These are phyloP conservation scores for Tagetes erecta DNA, from an alignment of 129 eudicot species.

Conservation along the genomic window DNA sequence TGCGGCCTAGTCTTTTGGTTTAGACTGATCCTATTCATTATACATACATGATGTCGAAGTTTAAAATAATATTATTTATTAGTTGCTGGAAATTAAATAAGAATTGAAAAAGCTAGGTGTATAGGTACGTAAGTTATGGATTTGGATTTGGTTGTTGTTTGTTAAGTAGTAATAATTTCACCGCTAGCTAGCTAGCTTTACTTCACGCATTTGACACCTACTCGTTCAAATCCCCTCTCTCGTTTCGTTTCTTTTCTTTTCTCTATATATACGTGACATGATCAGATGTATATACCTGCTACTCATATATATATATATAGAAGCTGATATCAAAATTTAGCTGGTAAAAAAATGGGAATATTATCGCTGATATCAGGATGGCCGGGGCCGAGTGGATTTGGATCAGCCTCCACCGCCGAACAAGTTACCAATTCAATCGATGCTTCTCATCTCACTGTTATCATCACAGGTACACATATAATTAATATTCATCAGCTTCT, in stretches of 20 bases:
- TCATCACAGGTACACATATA: constrained; percentile 55
- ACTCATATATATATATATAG: neutral
- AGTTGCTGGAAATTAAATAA: no score
- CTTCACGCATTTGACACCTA: constrained; percentile 37
- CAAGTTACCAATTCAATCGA: constrained; percentile 66
- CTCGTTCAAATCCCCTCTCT: constrained; percentile 1
- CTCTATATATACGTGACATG: neutral
- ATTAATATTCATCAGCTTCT: no score
- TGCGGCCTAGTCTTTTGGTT: no score
- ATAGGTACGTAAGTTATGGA: no score
- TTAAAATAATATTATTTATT: no score
- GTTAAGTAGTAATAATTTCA: constrained; percentile 16
- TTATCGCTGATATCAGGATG: constrained; percentile 65
- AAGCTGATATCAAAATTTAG: neutral
- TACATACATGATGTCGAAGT: no score
- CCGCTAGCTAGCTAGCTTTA: neutral
- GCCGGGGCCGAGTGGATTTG: constrained; percentile 74
- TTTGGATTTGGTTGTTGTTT: no score
- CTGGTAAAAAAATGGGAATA: constrained; percentile 32
- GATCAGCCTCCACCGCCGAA: constrained; percentile 88
- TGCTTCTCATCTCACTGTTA: constrained; percentile 59
- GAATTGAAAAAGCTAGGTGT: no score
- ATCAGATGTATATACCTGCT: neutral
- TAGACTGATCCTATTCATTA: no score
- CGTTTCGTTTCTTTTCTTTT: neutral